phyloP scores from a whole-genome alignment of 176 grass and related monocot species.

The Poa annua region DNA sequence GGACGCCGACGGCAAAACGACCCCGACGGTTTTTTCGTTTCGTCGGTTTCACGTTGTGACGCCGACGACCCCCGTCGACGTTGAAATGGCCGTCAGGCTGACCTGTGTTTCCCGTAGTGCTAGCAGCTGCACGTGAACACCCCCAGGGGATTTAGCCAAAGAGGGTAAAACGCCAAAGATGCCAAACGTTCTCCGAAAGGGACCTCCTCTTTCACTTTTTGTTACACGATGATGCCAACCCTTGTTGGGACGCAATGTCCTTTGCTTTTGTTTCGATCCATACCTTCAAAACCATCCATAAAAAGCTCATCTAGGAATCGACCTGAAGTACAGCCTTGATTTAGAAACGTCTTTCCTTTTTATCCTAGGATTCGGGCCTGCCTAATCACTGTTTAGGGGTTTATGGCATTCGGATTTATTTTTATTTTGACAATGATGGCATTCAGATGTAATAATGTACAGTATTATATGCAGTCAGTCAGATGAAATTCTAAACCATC shows the following conservation, averaged over 20 bases:
- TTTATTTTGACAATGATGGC: too few species aligned
- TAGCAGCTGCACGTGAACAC: constrained; percentile 49
- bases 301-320: constrained; percentile 3
- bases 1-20: too few species aligned
- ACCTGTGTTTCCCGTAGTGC: too few species aligned
- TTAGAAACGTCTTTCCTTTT: not conserved
- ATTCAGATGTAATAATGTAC: too few species aligned
- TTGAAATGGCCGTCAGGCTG: too few species aligned
- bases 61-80: too few species aligned
- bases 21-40: too few species aligned
- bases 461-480: too few species aligned
- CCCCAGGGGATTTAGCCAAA: constrained; percentile 32
- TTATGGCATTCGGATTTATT: not conserved
- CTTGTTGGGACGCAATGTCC: constrained; percentile 40
- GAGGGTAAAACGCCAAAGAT: constrained; percentile 36
- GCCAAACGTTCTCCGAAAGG: constrained; percentile 53
- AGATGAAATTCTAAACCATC: too few species aligned
- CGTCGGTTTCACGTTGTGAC: too few species aligned
- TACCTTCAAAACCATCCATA: not conserved
- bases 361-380: not conserved
- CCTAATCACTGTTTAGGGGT: not conserved
- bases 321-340: constrained; percentile 35
- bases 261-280: constrained; percentile 33
- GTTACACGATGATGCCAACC: constrained; percentile 34
- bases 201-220: constrained; percentile 26